These are phyloP conservation scores for Cryoendolithus antarcticus DNA, from an alignment of 2,329 filamentous ascomycete genomes.

Conservation along the genomic window DNA sequence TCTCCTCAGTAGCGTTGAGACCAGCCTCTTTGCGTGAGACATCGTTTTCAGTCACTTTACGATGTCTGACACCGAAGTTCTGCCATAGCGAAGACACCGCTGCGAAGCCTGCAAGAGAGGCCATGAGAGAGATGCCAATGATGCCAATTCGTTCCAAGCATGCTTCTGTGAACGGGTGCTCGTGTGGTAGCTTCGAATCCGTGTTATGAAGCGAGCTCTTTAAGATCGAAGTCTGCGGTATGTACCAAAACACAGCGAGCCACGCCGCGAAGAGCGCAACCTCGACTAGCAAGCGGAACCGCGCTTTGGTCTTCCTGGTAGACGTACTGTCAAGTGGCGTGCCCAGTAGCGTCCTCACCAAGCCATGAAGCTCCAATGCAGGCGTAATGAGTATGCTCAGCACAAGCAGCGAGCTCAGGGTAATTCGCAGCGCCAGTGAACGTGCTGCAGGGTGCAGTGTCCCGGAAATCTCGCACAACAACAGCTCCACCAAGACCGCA, in stretches of 20 bases:
- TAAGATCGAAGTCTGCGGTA: slow-evolving; percentile 25
- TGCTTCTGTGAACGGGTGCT: slow-evolving; percentile 36
- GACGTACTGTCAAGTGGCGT: slow-evolving; percentile 52
- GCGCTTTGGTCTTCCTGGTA: slow-evolving; percentile 43
- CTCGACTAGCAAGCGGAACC: slow-evolving; percentile 40
- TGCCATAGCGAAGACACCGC: slow-evolving; percentile 84
- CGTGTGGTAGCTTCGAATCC: slow-evolving; percentile 16
- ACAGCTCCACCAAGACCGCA: slow-evolving; percentile 64
- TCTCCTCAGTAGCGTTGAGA: slow-evolving; percentile 64
- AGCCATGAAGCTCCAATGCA: slow-evolving; percentile 57
- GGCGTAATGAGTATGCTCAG: slow-evolving; percentile 65
- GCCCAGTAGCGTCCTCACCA: slow-evolving; percentile 38
- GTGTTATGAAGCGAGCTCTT: slow-evolving; percentile 30
- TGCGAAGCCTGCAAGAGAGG: slow-evolving; percentile 75
- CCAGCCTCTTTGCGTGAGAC: slow-evolving; percentile 67
- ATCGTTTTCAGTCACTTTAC: slow-evolving; percentile 53
- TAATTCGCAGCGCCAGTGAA: slow-evolving; percentile 54
- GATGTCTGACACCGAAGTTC: slow-evolving; percentile 55
- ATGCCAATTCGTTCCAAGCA: slow-evolving; percentile 60
- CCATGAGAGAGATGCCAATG: slow-evolving; percentile 78
- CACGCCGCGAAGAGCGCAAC: slow-evolving; percentile 50
- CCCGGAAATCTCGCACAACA: slow-evolving; percentile 74
- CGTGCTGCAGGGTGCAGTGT: slow-evolving; percentile 57
- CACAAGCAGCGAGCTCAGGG: slow-evolving; percentile 58
- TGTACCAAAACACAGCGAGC: slow-evolving; percentile 62